Evolutionary conservation across 345 rosid genomes (phyloP), one percentile per base, ranked within the genome.

Genomic region (Gynandropsis gynandra): DNA sequence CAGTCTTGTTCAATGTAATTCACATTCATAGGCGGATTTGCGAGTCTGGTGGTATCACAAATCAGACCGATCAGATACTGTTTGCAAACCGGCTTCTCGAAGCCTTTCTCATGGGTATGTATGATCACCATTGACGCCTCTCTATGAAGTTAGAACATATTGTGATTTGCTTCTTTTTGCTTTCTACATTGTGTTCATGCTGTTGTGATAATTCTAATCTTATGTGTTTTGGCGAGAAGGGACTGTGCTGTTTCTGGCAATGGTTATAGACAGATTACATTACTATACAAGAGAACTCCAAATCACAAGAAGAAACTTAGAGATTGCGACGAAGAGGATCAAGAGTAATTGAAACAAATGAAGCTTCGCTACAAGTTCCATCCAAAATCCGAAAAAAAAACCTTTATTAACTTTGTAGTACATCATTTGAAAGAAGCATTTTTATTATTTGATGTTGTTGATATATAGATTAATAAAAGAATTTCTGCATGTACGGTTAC

Each of bases 271-370:
- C 19, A 66, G 71, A 15, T 59, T 66, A 61, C 71, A 66, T 66
- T 66, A 66, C 33, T 66, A 59, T 61, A 47, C 71, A 27, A 66
- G 65, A 54, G 71, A 66, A 61, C 71, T 66, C 48, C 71, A 66
- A 42, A 66, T 36, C 20, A 48, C 65, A 11, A 66, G 61, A 48
- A 54, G 65, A 59, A 59, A 59, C 37, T 59, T 59, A 61, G 71
- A 59, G 57, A 20, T 54, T 47, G 61, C 71, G 1, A 42, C 35
- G 4, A 66, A 66, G 52, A 66, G 59, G 57, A 20, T 24, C 56
- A 54, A 65, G 9, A 38, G 31, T 37, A 36, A 58, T 44, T 58
- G 44, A 45, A 24, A 18, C 7, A 24, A 41, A 1, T 16, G 27
- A 24, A 24, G 29, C 29, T 24, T 5, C 29, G 29, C 5, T 2